Conservation (phyloP, 495 filamentous ascomycete genomes). For the Daldinia decipiens region DNA sequence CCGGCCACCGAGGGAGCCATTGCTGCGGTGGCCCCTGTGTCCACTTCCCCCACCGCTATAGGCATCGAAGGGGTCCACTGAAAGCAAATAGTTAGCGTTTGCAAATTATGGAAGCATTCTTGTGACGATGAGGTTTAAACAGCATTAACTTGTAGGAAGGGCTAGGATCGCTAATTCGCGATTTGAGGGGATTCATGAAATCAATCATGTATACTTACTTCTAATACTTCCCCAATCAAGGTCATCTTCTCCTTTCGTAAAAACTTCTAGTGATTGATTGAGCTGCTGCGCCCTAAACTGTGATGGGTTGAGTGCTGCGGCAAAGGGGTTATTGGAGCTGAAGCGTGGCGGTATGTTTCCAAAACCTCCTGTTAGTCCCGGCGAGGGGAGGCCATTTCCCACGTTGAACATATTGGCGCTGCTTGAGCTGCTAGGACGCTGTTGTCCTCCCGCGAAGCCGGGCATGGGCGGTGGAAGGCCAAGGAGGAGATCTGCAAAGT, state of each 20-base stretch:
- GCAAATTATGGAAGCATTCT: not conserved
- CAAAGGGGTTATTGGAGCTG: constrained; percentile 65
- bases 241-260: constrained; percentile 86
- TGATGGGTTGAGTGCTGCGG: constrained; percentile 49
- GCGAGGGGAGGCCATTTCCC: constrained; percentile 41
- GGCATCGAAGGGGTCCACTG: constrained; percentile 50
- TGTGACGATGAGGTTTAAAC: not conserved
- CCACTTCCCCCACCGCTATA: constrained; percentile 33
- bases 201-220: constrained; percentile 28
- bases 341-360: constrained; percentile 46
- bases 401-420: constrained; percentile 39
- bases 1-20: constrained; percentile 44
- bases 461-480: constrained; percentile 71
- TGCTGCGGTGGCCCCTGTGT: constrained; percentile 36
- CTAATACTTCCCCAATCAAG: constrained; percentile 81
- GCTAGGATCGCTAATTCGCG: not conserved
- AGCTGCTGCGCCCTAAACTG: constrained; percentile 52
- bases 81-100: constrained; percentile 8
- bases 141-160: not conserved
- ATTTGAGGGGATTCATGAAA: not conserved
- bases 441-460: constrained; percentile 56
- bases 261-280: constrained; percentile 78
- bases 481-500: constrained; percentile 76
- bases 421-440: constrained; percentile 53
- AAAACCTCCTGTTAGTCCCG: constrained; percentile 33